Evolutionary conservation across 78 protist genomes (phyloP).

Genomic region (Dictyostelium brefeldianum): DNA sequence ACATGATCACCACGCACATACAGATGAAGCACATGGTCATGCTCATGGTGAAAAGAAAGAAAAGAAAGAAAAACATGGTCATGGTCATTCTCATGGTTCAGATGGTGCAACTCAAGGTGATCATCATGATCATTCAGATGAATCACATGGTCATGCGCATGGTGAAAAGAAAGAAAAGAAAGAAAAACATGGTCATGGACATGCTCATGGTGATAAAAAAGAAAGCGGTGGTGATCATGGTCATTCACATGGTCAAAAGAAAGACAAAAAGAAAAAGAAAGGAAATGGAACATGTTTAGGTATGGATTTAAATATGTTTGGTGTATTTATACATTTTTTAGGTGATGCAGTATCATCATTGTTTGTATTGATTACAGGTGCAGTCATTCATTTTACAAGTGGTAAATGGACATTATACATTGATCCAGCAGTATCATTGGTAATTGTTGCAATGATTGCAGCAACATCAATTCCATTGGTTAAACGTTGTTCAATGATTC

Average conservation of each 20-base stretch:
- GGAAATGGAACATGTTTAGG: slow-evolving; percentile 29
- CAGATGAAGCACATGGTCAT: slow-evolving; percentile 60
- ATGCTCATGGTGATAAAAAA: background rate
- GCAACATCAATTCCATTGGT: slow-evolving; percentile 81
- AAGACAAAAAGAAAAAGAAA: slow-evolving; percentile 48
- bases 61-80: slow-evolving; percentile 31
- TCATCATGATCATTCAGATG: background rate
- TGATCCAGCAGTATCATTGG: slow-evolving; percentile 87
- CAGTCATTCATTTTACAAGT: slow-evolving; percentile 15
- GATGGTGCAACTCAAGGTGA: background rate
- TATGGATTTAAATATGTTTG: slow-evolving; percentile 84
- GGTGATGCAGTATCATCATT: slow-evolving; percentile 93
- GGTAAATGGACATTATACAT: slow-evolving; percentile 77
- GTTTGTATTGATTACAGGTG: slow-evolving; percentile 88
- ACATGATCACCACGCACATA: slow-evolving; percentile 50
- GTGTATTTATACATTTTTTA: slow-evolving; percentile 89
- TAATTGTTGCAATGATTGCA: slow-evolving; percentile 78
- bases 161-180: slow-evolving; percentile 16
- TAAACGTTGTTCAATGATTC: slow-evolving; percentile 63
- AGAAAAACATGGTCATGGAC: slow-evolving; percentile 4
- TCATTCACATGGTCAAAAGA: slow-evolving; percentile 11
- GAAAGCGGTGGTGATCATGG: background rate
- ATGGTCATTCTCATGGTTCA: slow-evolving; percentile 72
- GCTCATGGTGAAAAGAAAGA: slow-evolving; percentile 23
- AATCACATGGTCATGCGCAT: slow-evolving; percentile 15